Base-by-base conservation (phyloP, 2,329 filamentous ascomycete genomes). In the Clonostachys rosea region DNA sequence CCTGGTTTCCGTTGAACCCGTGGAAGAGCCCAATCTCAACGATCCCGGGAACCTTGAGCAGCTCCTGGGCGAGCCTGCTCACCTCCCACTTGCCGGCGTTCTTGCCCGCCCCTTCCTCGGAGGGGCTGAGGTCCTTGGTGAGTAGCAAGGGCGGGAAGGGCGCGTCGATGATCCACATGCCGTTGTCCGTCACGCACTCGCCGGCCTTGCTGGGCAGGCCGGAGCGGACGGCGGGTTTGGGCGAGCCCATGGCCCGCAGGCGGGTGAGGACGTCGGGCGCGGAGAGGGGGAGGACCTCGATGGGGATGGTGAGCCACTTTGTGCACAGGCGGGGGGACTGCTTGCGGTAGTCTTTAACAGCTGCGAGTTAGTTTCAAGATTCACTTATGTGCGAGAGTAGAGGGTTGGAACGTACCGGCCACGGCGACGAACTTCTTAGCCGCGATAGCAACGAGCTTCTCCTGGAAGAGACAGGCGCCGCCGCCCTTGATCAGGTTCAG, bases 401-500 rank as follows among this genome's bases (percentile, higher is more conserved):
- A 35, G 34, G 24, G n/a, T 36, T 40, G n/a, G 34, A 40, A 67
- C 77, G 59, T 68, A 89, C 85, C 86, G 48, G 89, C 90, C 49
- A 95, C 89, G 58, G 89, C 92, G 52, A 96, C 78, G 60, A 96
- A 96, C 62, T 89, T 88, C 67, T 83, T 87, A 5, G 90, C 86
- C 44, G 87, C 81, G 50, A 89, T 82, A 6, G 91, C 91, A 5
- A 99, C 91, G 35, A 99, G 76, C 74, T 99, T 99, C 72, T 99
- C 94, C 68, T 97, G 94, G 73, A 96, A 95, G 48, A 97, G 71
- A 68, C 94, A 99, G n/a, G 91, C 94, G 49, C 94, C 94, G 44
- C 94, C 94, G 47, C 94, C 94, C 74, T 97, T 97, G 73, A 99
- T 97, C 62, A 92, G 90, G 69, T 97, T 99, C 50, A 99, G 71